Evolutionary conservation across 257 asterid genomes (phyloP).

Genomic region (Prunella vulgaris): DNA sequence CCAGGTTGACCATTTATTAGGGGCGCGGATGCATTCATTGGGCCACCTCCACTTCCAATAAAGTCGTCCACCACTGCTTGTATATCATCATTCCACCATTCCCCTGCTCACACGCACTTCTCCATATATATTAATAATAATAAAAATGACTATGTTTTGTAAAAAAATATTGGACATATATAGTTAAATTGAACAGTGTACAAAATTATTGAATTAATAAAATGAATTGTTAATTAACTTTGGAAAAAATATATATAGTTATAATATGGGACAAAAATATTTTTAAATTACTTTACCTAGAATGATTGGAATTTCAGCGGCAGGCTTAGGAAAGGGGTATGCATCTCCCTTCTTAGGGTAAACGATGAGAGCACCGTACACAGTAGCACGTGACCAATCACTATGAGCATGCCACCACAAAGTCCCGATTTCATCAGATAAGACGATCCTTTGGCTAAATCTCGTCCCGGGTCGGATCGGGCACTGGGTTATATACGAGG

Average conservation of each 20-base stretch:
- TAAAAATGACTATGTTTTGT: too few species aligned
- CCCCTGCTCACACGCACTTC: slow-evolving; percentile 30
- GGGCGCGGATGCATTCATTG: slow-evolving; percentile 33
- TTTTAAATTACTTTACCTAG: slow-evolving; percentile 23
- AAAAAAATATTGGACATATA: too few species aligned
- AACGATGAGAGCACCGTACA: slow-evolving; percentile 43
- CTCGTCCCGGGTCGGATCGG: slow-evolving; percentile 42
- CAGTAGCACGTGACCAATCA: slow-evolving; percentile 50
- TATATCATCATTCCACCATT: slow-evolving; percentile 48
- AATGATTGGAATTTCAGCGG: slow-evolving; percentile 38
- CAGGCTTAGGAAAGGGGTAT: slow-evolving; percentile 42
- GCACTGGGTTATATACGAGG: slow-evolving; percentile 48
- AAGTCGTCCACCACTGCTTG: slow-evolving; percentile 17
- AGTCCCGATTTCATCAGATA: slow-evolving; percentile 52
- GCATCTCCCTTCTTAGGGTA: slow-evolving; percentile 24
- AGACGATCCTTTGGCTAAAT: slow-evolving; percentile 35
- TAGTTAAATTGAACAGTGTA: too few species aligned
- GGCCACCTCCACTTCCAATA: slow-evolving; percentile 29
- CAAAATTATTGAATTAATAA: too few species aligned
- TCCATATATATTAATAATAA: too few species aligned
- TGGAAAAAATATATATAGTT: too few species aligned
- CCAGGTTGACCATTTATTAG: slow-evolving; percentile 61
- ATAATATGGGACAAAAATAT: too few species aligned
- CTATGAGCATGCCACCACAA: slow-evolving; percentile 72
- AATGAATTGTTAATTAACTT: too few species aligned